Evolutionary conservation across 176 grass and related monocot genomes (phyloP).

Genomic region (Triticum timopheevii): DNA sequence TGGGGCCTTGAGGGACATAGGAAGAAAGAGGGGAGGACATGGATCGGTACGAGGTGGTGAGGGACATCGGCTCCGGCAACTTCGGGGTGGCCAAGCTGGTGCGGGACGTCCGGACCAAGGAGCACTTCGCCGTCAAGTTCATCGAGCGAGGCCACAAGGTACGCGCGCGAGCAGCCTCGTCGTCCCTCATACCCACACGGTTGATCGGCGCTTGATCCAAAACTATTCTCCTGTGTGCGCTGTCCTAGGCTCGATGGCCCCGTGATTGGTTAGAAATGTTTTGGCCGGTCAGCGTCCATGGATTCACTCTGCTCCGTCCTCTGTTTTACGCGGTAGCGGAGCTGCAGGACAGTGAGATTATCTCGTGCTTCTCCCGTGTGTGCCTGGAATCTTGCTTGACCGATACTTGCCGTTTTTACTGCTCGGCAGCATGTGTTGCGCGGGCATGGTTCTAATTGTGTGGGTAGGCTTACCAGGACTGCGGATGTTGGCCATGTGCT

Average conservation of each 20-base stretch:
- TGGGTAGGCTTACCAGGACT: too few relatives aligned
- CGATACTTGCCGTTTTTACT: background rate
- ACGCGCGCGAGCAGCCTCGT: background rate
- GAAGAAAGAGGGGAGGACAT: conserved; percentile 1
- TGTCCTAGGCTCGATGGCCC: background rate
- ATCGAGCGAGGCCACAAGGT: conserved; percentile 92
- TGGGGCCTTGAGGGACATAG: too few relatives aligned
- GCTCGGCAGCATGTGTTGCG: background rate
- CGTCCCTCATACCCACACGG: too few relatives aligned
- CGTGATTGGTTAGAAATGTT: background rate
- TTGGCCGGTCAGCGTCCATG: background rate
- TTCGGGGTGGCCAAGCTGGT: conserved; percentile 95
- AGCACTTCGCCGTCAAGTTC: conserved; percentile 86
- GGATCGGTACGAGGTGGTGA: conserved; percentile 87
- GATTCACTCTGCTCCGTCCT: background rate
- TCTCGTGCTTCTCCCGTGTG: background rate
- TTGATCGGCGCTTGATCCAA: background rate
- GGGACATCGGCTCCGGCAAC: conserved; percentile 80
- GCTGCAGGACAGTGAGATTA: background rate
- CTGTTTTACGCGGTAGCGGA: background rate
- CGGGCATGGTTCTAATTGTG: too few relatives aligned
- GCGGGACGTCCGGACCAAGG: conserved; percentile 64
- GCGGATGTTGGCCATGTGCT: too few relatives aligned
- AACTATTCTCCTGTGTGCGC: background rate
- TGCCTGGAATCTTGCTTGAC: background rate